Base-by-base conservation (phyloP, 352 stramenopile species). In the Elongisporangium senticosum region DNA sequence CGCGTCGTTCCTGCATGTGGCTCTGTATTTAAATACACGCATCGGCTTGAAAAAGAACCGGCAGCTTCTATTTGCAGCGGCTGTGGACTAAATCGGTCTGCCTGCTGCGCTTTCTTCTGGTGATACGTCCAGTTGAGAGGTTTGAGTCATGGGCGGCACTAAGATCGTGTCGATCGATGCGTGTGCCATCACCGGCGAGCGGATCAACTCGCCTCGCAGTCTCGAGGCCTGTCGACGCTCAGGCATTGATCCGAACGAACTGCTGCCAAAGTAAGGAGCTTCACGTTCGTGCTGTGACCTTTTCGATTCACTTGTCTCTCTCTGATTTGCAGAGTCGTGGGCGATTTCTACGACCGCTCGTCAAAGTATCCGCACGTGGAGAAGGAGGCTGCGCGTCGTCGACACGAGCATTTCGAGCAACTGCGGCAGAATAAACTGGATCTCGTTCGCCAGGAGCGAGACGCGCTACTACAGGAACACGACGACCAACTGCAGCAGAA, bases 401-500 rank as follows among this genome's bases (percentile, higher is more conserved):
- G 83, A 10, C 85, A 83, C 23, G 69, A 89, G 58, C 83, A 80
- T 56, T 90, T 88, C 65, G 81, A 93, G 58, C 72, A 85, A 55
- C 67, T 72, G 2, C 79, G 83, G 8, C 74, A 87, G 39, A 54
- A 67, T n/a, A 90, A 89, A 50, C 56, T 93, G 4, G 74, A 86
- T 17, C 68, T 65, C 19, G 69, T 93, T 22, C 66, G 69, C n/a
- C 56, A 55, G 23, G 83, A 93, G 49, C 67, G 79, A 4, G 77
- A 88, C 26, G 74, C 72, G 13, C 72, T 90, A 14, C 51, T 87
- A 19, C 65, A 69, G 17, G 47, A 28, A 55, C 1, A 15, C 40
- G 8, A 26, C 17, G 39, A 59, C 55, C 20, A 43, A 28, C 19
- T 33, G n/a, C 63, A 51, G 7, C 39, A 51, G n/a, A 11, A 19